Base-by-base conservation (phyloP, 108 stramenopile species). In the Skeletonema marinoi region DNA sequence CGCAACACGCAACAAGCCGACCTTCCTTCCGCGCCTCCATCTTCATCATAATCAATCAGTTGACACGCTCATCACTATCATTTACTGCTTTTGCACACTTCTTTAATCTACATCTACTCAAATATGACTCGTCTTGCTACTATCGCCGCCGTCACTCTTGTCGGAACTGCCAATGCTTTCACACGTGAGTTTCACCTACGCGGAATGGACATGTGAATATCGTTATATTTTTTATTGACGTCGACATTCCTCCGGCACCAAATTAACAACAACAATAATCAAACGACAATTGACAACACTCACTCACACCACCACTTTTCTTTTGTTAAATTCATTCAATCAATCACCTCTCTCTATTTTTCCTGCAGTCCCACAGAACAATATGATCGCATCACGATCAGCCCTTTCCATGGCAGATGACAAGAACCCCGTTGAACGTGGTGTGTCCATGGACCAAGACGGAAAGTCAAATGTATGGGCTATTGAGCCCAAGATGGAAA, bases 391-490 rank as follows among this genome's bases (percentile, higher is more conserved):
- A 60, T 48, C 48, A 39, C 33, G 31, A 21, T 46, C 72, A 42
- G 5, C 61, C 33, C 69, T 75, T 17, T 72, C 41, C 70, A 48
- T 61, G 48, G 44, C 73, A 46, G 73, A 81, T 8, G 50, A 64
- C 41, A 29, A 41, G 46, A 62, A 74, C 42, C 60, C 65, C 38
- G 65, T 77, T 8, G 95, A 96, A 71, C 90, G 95, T 61, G 95
- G 95, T 56, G 95, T 96, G 6, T 90, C 89, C 0, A 81, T 96
- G 64, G 95, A 96, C 67, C 94, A 96, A 81, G 95, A 96, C 61
- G 97, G 98, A 70, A 98, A 98, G 78, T 94, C 92, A 17, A 98
- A 98, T 74, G 95, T 98, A 3, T 98, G 98, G 98, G 96, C 98
- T 32, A 96, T 98, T 74, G 98, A 98, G 80, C 98, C 98, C 48